A percentile compares a stretch with the other conserved stretches of the same genome.
Conservation (phyloP, 2,329 filamentous ascomycete species). For the Fusarium multiceps region DNA sequence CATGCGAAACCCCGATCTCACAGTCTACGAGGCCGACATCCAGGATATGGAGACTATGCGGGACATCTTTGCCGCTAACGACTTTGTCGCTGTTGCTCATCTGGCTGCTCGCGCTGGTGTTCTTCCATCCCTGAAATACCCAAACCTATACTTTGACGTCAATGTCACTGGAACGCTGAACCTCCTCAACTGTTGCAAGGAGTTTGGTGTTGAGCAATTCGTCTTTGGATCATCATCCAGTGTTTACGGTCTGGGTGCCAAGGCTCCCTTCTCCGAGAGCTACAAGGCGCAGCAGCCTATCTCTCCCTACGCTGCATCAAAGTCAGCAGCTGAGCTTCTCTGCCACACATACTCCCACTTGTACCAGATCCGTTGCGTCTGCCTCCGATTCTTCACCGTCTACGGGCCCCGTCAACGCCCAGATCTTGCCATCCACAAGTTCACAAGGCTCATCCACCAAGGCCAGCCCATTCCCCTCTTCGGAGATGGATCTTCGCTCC, state of each 20-base stretch:
- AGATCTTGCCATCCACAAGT: conserved; percentile 19
- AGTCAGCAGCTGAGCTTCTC: neutral
- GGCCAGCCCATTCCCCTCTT: conserved; percentile 12
- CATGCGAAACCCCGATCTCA: neutral
- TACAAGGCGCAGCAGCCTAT: conserved; percentile 9
- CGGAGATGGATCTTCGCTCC: neutral
- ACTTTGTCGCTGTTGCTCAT: conserved; percentile 5
- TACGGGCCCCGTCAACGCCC: conserved; percentile 14
- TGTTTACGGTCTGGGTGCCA: conserved; percentile 8
- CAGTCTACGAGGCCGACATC: conserved; percentile 16
- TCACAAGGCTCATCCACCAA: conserved; percentile 17
- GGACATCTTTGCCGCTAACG: neutral
- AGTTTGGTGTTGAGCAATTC: conserved; percentile 11
- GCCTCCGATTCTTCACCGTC: conserved; percentile 19
- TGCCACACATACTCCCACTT: conserved; percentile 19
- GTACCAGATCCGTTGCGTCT: conserved; percentile 13
- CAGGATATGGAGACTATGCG: conserved; percentile 1
- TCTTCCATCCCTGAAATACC: conserved; percentile 3
- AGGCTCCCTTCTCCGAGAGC: conserved; percentile 9
- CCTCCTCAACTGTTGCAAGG: conserved; percentile 5
- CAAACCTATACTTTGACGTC: conserved; percentile 9
- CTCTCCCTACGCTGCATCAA: conserved; percentile 11
- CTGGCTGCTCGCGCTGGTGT: conserved; percentile 17
- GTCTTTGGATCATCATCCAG: conserved; percentile 20
- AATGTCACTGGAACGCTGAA: conserved; percentile 20